Evolutionary conservation across 768 basidiomycete species (phyloP).

Genomic region (Trametes coccinea): DNA sequence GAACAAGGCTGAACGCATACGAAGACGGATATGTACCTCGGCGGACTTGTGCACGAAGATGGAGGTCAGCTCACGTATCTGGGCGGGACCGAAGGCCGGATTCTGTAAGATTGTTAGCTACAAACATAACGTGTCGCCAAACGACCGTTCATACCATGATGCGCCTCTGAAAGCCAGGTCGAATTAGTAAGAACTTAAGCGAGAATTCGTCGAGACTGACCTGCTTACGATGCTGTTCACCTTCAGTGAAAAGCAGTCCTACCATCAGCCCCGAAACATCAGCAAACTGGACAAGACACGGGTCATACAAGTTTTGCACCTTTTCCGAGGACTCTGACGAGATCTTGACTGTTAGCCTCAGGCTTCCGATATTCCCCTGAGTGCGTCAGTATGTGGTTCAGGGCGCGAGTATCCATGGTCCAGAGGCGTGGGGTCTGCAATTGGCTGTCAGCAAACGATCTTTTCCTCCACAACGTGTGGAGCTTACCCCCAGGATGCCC

Average conservation of each 20-base stretch:
- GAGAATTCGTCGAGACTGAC: constrained; percentile 9
- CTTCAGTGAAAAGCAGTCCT: constrained; percentile 53
- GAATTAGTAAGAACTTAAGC: too few relatives aligned
- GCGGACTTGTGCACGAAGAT: constrained; percentile 58
- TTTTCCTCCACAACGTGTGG: neutral
- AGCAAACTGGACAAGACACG: too few relatives aligned
- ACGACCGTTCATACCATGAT: constrained; percentile 30
- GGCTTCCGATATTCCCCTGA: constrained; percentile 61
- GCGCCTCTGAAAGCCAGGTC: constrained; percentile 9
- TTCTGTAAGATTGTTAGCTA: constrained; percentile 40
- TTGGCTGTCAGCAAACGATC: neutral
- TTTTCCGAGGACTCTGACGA: constrained; percentile 45
- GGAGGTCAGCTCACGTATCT: constrained; percentile 56
- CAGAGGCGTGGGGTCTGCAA: constrained; percentile 14
- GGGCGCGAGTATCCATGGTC: constrained; percentile 54
- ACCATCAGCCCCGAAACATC: too few relatives aligned
- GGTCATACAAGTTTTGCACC: constrained; percentile 23
- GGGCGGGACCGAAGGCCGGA: constrained; percentile 62
- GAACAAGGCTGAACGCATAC: neutral
- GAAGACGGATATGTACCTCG: constrained; percentile 36
- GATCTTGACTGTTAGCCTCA: constrained; percentile 19
- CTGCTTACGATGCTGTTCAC: constrained; percentile 42
- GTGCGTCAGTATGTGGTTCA: constrained; percentile 68
- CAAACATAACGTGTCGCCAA: neutral
- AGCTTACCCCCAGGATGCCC: constrained; percentile 12